These are phyloP conservation scores for Arxiozyma slooffiae DNA, from an alignment of 1,139 yeast species.

Conservation along the genomic window DNA sequence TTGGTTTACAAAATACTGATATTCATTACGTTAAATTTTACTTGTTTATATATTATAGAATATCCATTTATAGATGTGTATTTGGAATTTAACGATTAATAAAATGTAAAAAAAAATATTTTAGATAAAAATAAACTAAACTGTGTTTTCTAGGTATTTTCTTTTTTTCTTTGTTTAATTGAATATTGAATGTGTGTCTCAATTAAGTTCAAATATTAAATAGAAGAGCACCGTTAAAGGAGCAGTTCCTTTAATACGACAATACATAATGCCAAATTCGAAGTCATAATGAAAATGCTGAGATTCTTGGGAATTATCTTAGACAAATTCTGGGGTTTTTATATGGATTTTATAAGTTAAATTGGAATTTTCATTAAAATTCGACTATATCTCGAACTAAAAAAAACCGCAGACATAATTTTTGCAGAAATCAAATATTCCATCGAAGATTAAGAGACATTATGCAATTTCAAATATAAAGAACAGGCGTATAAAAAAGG, in stretches of 20 bases:
- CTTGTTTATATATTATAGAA: background rate
- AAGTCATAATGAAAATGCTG: no score
- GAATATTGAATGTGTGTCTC: background rate
- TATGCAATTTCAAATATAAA: background rate
- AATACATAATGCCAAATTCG: background rate
- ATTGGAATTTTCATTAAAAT: background rate
- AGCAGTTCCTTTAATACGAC: no score
- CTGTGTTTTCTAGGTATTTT: background rate
- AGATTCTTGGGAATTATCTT: background rate
- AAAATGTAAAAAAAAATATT: no score
- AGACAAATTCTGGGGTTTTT: background rate
- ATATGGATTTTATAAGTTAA: background rate
- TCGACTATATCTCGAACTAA: no score
- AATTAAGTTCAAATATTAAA: no score
- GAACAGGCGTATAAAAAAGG: no score
- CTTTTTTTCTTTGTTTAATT: background rate
- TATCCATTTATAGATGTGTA: no score
- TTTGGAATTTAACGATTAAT: background rate
- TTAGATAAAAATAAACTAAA: background rate
- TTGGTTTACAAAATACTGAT: no score
- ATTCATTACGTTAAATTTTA: no score
- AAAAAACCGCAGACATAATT: background rate
- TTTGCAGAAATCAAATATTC: background rate
- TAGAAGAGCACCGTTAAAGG: background rate
- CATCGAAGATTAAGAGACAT: background rate